A percentile compares a stretch with the other conserved stretches of the same genome.
Conservation (phyloP, 257 asterid genomes). For the Nicotiana noctiflora region DNA sequence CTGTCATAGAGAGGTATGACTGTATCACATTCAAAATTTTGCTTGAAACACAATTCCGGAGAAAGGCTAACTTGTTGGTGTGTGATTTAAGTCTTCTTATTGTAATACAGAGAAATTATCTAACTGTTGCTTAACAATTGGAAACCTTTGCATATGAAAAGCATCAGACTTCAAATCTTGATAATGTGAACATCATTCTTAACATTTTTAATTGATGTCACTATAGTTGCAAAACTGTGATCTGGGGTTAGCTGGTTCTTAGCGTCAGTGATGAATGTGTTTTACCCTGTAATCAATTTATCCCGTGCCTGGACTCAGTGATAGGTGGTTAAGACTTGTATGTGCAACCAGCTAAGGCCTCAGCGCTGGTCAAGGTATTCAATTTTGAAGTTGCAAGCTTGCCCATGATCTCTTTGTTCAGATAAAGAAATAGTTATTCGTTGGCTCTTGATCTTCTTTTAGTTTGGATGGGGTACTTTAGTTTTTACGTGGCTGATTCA, state of each 20-base stretch:
- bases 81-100: neutral
- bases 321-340: neutral
- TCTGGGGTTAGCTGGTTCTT: neutral
- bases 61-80: neutral
- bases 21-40: neutral
- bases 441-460: neutral
- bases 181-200: neutral
- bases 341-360: neutral
- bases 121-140: neutral
- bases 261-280: neutral
- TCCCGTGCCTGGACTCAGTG: neutral
- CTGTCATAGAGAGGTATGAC: too few species aligned
- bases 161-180: neutral
- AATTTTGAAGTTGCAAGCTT: neutral
- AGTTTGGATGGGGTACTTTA: neutral
- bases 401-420: neutral
- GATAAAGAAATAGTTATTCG: neutral
- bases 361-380: neutral
- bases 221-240: neutral
- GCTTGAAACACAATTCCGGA: neutral
- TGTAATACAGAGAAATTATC: neutral
- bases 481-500: neutral
- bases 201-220: neutral
- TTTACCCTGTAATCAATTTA: neutral
- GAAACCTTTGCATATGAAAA: neutral